Evolutionary conservation across 2,329 filamentous ascomycete genomes (phyloP).

Genomic region (Penicillium sp.): DNA sequence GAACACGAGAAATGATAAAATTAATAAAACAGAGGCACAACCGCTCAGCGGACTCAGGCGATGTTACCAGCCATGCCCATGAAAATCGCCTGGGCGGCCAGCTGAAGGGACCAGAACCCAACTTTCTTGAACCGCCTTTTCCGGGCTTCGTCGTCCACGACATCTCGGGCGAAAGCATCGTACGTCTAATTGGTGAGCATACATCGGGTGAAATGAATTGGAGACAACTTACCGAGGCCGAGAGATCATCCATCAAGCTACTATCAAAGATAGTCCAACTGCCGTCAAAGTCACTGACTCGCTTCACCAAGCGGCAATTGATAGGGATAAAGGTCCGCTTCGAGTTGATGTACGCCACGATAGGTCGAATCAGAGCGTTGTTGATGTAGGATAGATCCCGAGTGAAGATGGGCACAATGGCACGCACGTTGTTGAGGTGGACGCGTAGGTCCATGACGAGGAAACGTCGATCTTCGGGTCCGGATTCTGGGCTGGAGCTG

Average conservation of each 20-base stretch:
- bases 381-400: slow-evolving; percentile 93
- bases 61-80: slow-evolving; percentile 89
- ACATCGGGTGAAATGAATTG: background rate
- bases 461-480: slow-evolving; percentile 65
- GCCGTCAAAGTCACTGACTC: slow-evolving; percentile 84
- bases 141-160: slow-evolving; percentile 83
- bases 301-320: slow-evolving; percentile 90
- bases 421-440: slow-evolving; percentile 91
- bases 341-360: slow-evolving; percentile 97
- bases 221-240: slow-evolving; percentile 64
- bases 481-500: slow-evolving; percentile 24
- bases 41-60: slow-evolving; percentile 41
- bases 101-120: slow-evolving; percentile 90
- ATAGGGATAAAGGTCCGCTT: slow-evolving; percentile 95
- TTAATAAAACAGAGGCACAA: slow-evolving; percentile 23
- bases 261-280: slow-evolving; percentile 95
- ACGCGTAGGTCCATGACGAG: slow-evolving; percentile 94
- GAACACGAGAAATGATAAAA: background rate
- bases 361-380: slow-evolving; percentile 89
- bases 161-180: slow-evolving; percentile 86
- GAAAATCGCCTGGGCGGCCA: slow-evolving; percentile 90
- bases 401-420: slow-evolving; percentile 89
- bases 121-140: slow-evolving; percentile 90
- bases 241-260: slow-evolving; percentile 89
- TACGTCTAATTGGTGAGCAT: slow-evolving; percentile 62